Conservation (phyloP, 2,329 filamentous ascomycete species). For the Thermomyces lanuginosus region DNA sequence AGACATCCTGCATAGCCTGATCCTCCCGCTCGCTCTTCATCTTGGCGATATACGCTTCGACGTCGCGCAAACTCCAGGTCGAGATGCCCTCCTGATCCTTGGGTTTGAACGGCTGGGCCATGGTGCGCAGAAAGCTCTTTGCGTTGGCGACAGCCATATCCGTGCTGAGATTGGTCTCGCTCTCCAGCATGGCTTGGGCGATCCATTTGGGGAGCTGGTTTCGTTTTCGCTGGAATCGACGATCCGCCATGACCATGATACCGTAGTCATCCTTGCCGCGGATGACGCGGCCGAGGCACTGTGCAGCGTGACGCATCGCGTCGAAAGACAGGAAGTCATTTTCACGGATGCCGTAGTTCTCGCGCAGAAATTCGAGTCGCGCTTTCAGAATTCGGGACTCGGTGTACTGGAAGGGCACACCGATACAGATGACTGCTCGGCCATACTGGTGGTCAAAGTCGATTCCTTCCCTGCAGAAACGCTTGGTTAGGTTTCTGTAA, state of each 20-base stretch:
- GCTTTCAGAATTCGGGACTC: conserved; percentile 95
- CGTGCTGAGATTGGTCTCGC: conserved; percentile 77
- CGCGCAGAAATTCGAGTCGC: conserved; percentile 83
- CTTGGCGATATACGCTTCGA: conserved; percentile 52
- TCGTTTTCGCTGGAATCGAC: conserved; percentile 82
- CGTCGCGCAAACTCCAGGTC: conserved; percentile 70
- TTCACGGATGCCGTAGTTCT: conserved; percentile 91
- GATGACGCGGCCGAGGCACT: conserved; percentile 86
- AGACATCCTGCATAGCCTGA: conserved; percentile 41
- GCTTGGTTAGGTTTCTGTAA: too few relatives aligned
- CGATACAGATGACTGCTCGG: conserved; percentile 86
- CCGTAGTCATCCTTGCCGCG: conserved; percentile 97
- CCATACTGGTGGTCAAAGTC: conserved; percentile 99
- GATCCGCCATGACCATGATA: conserved; percentile 97
- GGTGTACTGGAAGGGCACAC: conserved; percentile 96
- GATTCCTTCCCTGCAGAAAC: too few relatives aligned
- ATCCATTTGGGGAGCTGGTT: conserved; percentile 94
- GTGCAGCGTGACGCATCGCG: conserved; percentile 96
- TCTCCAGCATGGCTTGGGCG: conserved; percentile 66
- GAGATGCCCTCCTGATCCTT: conserved; percentile 83
- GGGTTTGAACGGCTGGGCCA: conserved; percentile 76
- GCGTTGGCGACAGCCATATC: conserved; percentile 87
- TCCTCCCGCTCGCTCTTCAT: conserved; percentile 57
- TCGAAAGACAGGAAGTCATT: conserved; percentile 98
- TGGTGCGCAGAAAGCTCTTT: conserved; percentile 73